phyloP scores from a whole-genome alignment of 2,329 filamentous ascomycete genomes.

The Aspergillus quadrilineatus region DNA sequence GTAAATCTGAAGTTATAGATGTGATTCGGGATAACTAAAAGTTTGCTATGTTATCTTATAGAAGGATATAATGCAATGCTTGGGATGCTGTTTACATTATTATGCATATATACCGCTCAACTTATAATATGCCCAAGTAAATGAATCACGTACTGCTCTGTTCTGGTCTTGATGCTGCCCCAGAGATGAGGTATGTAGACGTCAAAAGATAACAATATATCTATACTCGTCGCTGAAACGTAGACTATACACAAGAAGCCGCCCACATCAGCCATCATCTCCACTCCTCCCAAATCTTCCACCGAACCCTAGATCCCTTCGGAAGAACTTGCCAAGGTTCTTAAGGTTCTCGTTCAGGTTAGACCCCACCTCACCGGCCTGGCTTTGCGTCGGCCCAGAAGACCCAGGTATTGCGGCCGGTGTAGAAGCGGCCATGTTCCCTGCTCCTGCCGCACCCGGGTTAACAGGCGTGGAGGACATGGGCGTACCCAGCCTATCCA shows the following conservation, averaged over 20 bases:
- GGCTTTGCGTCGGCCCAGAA: slow-evolving; percentile 24
- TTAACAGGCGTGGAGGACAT: slow-evolving; percentile 37
- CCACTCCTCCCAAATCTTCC: slow-evolving; percentile 62
- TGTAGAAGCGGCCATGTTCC: slow-evolving; percentile 27
- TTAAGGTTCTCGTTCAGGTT: slow-evolving; percentile 91
- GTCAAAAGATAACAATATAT: slow-evolving; percentile 2
- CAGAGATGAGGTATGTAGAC: not conserved
- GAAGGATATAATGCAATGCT: not conserved
- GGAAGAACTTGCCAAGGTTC: slow-evolving; percentile 96
- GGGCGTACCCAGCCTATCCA: slow-evolving; percentile 71
- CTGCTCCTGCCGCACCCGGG: slow-evolving; percentile 25
- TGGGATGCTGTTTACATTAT: not conserved
- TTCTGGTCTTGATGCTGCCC: slow-evolving; percentile 1
- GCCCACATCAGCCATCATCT: slow-evolving; percentile 25
- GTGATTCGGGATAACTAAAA: not conserved
- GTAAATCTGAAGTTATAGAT: not conserved
- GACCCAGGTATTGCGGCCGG: slow-evolving; percentile 24
- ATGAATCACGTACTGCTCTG: not conserved
- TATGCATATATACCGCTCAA: too few species aligned
- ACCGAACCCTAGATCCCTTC: slow-evolving; percentile 76
- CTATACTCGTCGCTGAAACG: not conserved
- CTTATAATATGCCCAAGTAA: not conserved
- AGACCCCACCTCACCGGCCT: slow-evolving; percentile 33
- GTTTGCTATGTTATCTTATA: not conserved
- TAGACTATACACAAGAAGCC: slow-evolving; percentile 6